Conservation (phyloP, 2,329 filamentous ascomycete species). For the Fusarium subtropicale region DNA sequence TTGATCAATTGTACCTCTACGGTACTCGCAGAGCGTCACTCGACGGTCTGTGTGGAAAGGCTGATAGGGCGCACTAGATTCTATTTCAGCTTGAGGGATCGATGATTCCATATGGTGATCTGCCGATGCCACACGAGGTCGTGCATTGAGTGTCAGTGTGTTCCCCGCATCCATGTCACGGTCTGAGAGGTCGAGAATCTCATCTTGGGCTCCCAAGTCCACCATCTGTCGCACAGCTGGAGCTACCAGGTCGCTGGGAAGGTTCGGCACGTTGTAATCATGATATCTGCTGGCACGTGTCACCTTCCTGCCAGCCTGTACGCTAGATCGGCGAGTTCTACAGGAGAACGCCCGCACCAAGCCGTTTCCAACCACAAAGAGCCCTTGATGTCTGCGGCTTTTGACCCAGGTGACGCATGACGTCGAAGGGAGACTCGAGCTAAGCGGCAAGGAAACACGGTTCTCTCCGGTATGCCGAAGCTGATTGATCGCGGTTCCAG, state of each 20-base stretch:
- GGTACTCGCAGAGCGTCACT: constrained; percentile 80
- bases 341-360: constrained; percentile 73
- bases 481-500: constrained; percentile 75
- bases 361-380: constrained; percentile 75
- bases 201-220: constrained; percentile 62
- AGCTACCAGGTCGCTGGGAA: constrained; percentile 70
- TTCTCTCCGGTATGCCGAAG: constrained; percentile 81
- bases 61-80: constrained; percentile 94
- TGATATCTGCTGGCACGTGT: constrained; percentile 69
- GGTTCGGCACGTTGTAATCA: constrained; percentile 74
- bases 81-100: constrained; percentile 85
- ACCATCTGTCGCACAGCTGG: constrained; percentile 67
- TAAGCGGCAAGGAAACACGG: constrained; percentile 74
- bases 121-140: constrained; percentile 51
- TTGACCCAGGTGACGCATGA: constrained; percentile 75
- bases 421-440: constrained; percentile 64
- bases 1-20: constrained; percentile 49
- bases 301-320: constrained; percentile 64
- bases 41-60: constrained; percentile 94
- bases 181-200: constrained; percentile 65
- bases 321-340: constrained; percentile 66
- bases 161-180: constrained; percentile 66
- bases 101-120: constrained; percentile 68
- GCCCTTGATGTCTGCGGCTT: constrained; percentile 69
- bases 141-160: constrained; percentile 63